A percentile compares a stretch with the other conserved stretches of the same genome.
Conservation (phyloP, 2,329 filamentous ascomycete genomes). For the Pyrenophora graminea region DNA sequence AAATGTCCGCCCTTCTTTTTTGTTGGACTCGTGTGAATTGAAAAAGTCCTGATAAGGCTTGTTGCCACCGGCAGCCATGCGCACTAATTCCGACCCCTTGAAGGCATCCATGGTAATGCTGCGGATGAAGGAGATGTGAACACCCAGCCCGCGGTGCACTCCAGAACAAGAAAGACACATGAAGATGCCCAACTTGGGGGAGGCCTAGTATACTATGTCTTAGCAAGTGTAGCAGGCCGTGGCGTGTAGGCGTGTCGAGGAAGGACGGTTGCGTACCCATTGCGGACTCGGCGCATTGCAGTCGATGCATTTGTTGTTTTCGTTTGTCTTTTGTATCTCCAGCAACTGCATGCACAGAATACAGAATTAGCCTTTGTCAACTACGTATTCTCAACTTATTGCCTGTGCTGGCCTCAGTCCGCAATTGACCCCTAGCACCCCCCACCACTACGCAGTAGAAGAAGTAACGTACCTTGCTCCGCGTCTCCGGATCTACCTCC, state of each 20-base stretch:
- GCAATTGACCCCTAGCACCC: constrained; percentile 15
- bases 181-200: constrained; percentile 97
- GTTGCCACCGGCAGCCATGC: constrained; percentile 93
- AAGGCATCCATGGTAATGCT: constrained; percentile 99
- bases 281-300: constrained; percentile 94
- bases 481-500: constrained; percentile 98
- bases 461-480: constrained; percentile 73
- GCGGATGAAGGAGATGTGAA: constrained; percentile 97
- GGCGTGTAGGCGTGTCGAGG: constrained; percentile 10
- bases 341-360: constrained; percentile 65
- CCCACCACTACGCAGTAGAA: constrained; percentile 9
- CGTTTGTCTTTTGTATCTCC: constrained; percentile 85
- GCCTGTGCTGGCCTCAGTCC: neutral
- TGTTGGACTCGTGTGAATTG: constrained; percentile 59
- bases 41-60: constrained; percentile 86
- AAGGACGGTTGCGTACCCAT: constrained; percentile 69
- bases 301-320: constrained; percentile 91
- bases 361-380: constrained; percentile 22
- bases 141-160: constrained; percentile 89
- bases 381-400: neutral
- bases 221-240: constrained; percentile 16
- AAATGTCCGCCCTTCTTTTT: constrained; percentile 60
- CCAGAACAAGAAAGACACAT: constrained; percentile 97
- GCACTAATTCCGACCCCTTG: constrained; percentile 87
- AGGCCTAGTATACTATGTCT: constrained; percentile 55